phyloP scores from a whole-genome alignment of 176 grass and related monocot genomes.

The Bothriochloa decipiens region DNA sequence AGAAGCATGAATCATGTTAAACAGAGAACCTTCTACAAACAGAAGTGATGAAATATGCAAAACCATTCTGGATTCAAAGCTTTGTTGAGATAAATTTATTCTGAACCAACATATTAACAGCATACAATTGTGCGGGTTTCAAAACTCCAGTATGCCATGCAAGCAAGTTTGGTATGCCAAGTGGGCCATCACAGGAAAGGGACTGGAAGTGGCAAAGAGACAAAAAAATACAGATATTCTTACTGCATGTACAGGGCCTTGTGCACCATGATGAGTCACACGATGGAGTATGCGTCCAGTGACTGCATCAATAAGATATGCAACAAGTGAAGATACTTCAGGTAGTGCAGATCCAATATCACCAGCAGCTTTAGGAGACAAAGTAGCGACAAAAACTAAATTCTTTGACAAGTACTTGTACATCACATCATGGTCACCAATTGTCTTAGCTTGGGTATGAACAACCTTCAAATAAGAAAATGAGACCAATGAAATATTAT shows the following conservation, averaged over 20 bases:
- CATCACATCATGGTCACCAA: constrained; percentile 90
- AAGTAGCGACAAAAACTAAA: constrained; percentile 91
- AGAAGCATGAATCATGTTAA: constrained; percentile 36
- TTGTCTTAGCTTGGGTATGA: constrained; percentile 90
- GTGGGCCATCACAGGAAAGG: neutral
- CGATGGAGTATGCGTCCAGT: constrained; percentile 92
- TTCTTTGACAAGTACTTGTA: constrained; percentile 98
- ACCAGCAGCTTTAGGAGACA: constrained; percentile 86
- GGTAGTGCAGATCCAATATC: constrained; percentile 82
- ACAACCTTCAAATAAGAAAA: constrained; percentile 61
- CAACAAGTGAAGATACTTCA: constrained; percentile 81
- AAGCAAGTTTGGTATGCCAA: neutral
- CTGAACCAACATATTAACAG: neutral
- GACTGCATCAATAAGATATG: constrained; percentile 93
- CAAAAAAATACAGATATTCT: constrained; percentile 41
- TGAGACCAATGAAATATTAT: neutral
- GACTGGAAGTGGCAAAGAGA: constrained; percentile 5
- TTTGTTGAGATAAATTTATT: constrained; percentile 6
- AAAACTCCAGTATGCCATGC: constrained; percentile 29
- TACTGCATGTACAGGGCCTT: constrained; percentile 93
- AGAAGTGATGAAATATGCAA: neutral
- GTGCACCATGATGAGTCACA: constrained; percentile 90
- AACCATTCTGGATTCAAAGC: neutral
- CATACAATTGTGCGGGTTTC: neutral
- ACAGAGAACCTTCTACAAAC: neutral